A percentile compares a stretch with the other conserved stretches of the same genome.
Conservation (phyloP, 805 yeast genomes). For the baker's yeast (Saccharomyces cerevisiae) region DNA sequence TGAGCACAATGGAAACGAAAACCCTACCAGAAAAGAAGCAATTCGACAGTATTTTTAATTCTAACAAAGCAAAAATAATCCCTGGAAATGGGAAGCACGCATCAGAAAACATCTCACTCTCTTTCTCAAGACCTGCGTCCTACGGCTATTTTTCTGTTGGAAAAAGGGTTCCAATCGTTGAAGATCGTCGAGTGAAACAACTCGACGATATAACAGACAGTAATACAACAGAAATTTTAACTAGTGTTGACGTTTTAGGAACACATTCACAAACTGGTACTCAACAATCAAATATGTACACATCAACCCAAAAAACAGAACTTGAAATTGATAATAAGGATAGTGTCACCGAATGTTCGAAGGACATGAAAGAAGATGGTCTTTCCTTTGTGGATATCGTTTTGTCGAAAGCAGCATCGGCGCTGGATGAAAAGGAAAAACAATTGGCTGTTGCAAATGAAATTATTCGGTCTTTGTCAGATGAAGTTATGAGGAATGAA, state of each 20-base stretch:
- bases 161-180: neutral
- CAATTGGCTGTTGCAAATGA: conserved; percentile 9
- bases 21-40: neutral
- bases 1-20: neutral
- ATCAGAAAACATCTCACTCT: neutral
- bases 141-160: neutral
- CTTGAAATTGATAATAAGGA: neutral
- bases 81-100: neutral
- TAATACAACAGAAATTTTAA: neutral
- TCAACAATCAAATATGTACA: neutral
- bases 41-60: neutral
- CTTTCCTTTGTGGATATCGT: neutral
- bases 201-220: neutral
- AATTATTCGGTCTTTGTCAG: conserved; percentile 9
- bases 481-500: conserved; percentile 14
- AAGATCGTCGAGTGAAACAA: neutral
- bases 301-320: neutral
- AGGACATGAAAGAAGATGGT: neutral
- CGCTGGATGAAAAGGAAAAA: conserved; percentile 8
- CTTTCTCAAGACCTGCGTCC: neutral
- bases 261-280: neutral
- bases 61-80: neutral
- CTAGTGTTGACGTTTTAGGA: neutral
- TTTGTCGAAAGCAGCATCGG: neutral
- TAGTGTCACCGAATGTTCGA: neutral